phyloP scores from a whole-genome alignment of 192 early-diverging fungal species.

The Coemansia sp. region DNA sequence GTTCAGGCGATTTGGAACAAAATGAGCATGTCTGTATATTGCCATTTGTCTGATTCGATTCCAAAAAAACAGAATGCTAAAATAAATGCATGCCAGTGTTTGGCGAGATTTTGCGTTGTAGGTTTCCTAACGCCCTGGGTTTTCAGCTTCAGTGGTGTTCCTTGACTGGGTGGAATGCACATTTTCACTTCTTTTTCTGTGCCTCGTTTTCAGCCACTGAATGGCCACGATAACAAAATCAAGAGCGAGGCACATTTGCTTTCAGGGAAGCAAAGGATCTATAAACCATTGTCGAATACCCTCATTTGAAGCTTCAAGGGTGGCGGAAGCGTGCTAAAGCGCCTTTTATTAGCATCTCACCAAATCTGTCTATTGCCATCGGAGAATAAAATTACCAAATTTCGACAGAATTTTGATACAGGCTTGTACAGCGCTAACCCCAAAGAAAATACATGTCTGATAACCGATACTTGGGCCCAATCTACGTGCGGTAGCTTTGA shows the following conservation, averaged over 20 bases:
- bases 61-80: background rate
- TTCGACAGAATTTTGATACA: background rate
- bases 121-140: background rate
- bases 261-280: background rate
- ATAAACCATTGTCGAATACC: background rate
- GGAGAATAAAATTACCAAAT: background rate
- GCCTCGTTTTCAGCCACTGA: background rate
- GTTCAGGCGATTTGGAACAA: background rate
- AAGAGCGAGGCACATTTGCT: background rate
- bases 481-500: no score
- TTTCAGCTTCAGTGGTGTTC: background rate
- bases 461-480: no score
- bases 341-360: background rate
- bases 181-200: background rate
- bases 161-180: background rate
- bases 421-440: background rate
- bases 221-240: background rate
- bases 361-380: background rate
- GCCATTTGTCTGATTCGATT: background rate
- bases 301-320: background rate
- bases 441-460: background rate
- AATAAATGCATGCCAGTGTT: background rate
- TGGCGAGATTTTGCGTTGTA: background rate
- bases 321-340: background rate
- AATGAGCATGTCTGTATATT: background rate